Evolutionary conservation across 1,284 basidiomycete genomes (phyloP), one percentile per base, ranked within the genome.

Genomic region (Salmacisia buchloeana): DNA sequence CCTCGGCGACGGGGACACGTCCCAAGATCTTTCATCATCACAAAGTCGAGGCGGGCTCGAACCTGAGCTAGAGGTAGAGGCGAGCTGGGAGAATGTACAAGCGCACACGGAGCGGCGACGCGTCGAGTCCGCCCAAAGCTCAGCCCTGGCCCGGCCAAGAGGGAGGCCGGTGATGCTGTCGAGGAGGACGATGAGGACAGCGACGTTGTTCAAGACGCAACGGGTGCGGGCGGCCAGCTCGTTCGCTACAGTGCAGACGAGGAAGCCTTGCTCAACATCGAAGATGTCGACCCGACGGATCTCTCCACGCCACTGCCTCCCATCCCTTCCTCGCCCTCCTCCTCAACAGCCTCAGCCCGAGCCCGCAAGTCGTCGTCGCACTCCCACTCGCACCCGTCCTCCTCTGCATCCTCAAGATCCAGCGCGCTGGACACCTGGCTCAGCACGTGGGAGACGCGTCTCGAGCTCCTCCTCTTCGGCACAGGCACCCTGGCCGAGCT

Each of bases 361-460:
- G n/a, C n/a, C n/a, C n/a, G n/a, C n/a, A n/a, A n/a, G n/a, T n/a
- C n/a, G n/a, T n/a, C n/a, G n/a, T n/a, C n/a, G n/a, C n/a, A n/a
- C n/a, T n/a, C n/a, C n/a, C n/a, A n/a, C n/a, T n/a, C n/a, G n/a
- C n/a, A n/a, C n/a, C n/a, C n/a, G n/a, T n/a, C n/a, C n/a, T n/a
- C n/a, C n/a, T n/a, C n/a, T n/a, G n/a, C n/a, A n/a, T n/a, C n/a
- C n/a, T n/a, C n/a, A n/a, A n/a, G n/a, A n/a, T n/a, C n/a, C n/a
- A n/a, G n/a, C 41, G 41, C 41, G 31, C 18, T 54, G 29, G 49
- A 54, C 21, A 27, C 29, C 29, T 54, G 49, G 49, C 49, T 54
- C 15, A 18, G 18, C 3, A 15, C 27, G 4, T 54, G 49, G 49
- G 49, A 54, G 27, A 18, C 18, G 29, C 49, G 49, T 9, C 49